Base-by-base conservation (phyloP, 2,329 filamentous ascomycete species). In the Rhexocercosporidium sp. region DNA sequence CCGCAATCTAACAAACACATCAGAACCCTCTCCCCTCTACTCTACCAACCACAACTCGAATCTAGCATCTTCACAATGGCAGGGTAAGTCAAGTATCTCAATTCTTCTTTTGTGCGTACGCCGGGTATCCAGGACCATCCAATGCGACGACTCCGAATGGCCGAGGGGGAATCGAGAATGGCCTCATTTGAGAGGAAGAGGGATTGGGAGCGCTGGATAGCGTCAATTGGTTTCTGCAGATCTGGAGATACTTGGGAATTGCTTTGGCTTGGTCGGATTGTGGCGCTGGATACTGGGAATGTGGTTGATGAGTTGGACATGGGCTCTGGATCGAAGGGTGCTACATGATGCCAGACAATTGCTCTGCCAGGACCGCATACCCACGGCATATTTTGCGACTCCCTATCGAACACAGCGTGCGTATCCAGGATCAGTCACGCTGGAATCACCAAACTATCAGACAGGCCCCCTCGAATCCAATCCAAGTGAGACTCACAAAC, bases 81-180 rank as follows among this genome's bases (percentile, higher is more conserved):
- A 74, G 76, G 76, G 76, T 77, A 72, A 64, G 74, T 71, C 63
- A 39, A 62, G 66, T 66, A 18, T 64, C 20, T 22, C 29, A 16
- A 25, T 34, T 29, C 3, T 39, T 25, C 11, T 39, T 25, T 44
- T 20, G 9, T 20, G 12, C 16, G 47, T 22, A 14, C 25, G n/a
- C 57, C 25, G 22, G 22, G 16, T 27, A 16, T 57, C 29, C n/a
- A 16, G 25, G 27, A 25, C 34, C 14, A 3, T 12, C 18, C 34
- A 37, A 34, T 54, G 14, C 27, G 37, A 22, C 18, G 6, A 14
- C 6, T 18, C 39, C 22, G 49, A 14, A 41, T 37, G 9, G 18
- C 49, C 47, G 53, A 34, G 31, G 16, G 18, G 44, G n/a, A 27
- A 25, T 25, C 46, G 16, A 47, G 56, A 66, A 66, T 69, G 67